Base-by-base conservation (phyloP, 305 asterid species). In the Solanum chacoense region DNA sequence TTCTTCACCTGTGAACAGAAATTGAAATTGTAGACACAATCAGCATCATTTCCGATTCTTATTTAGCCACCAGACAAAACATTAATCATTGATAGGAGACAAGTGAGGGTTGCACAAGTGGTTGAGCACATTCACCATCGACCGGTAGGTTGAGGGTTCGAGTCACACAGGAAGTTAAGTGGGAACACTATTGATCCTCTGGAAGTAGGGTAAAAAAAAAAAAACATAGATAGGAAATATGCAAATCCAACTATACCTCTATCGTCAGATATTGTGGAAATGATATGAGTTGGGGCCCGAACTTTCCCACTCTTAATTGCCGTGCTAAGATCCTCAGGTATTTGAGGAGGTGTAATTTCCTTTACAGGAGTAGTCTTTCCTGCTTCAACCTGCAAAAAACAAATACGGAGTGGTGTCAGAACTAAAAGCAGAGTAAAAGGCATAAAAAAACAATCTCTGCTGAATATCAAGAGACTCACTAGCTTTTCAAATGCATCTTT, bases 281-380 rank as follows among this genome's bases (percentile, higher is more conserved):
- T 97, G 87, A 97, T 95, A 89, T 97, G 99, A 55, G 99, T 97
- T 88, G 99, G 99, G 88, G 99, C 99, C 88, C 99, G 94, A 88
- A 97, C 98, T 95, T 97, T 97, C 67, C 99, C 99, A 85, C 99
- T 95, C 94, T 96, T 96, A 89, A 97, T 97, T 88, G 98, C 98
- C 2, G 91, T 90, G 91, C 89, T 95, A 87, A 97, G 99, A 93
- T 97, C 99, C 93, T 97, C 99, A 4, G 99, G 99, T 87, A 97
- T 97, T 95, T 93, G 99, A 88, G 99, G 99, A 45, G 99, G 99
- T 42, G 89, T 92, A 83, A 97, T 94, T 91, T 96, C 99, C 93
- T 97, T 97, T 88, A 97, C 92, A 16, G 98, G 93, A 59, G 97
- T 42, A 90, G 94, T 93, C 78, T 94, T 94, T 36, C 98, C 99